Conservation (phyloP, 495 filamentous ascomycete species). For the Talaromyces stipitatus region DNA sequence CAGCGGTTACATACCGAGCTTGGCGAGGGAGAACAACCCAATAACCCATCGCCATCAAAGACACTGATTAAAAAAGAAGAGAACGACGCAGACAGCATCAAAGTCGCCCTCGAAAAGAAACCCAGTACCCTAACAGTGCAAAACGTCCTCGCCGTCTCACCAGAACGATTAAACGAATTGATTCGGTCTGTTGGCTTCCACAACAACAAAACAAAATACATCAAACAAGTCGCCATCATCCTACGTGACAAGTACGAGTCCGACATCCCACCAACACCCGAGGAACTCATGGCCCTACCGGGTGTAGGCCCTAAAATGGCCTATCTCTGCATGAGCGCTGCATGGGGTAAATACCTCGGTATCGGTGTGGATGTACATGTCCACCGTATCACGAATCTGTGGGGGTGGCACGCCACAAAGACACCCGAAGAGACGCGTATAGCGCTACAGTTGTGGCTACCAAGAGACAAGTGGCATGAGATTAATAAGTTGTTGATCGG, state of each 20-base stretch:
- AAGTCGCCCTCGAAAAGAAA: conserved; percentile 25
- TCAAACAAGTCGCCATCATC: conserved; percentile 69
- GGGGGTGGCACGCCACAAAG: conserved; percentile 85
- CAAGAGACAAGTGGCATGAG: conserved; percentile 83
- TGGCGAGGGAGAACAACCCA: conserved; percentile 26
- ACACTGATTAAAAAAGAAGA: conserved; percentile 15
- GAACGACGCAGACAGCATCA: not conserved
- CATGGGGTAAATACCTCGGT: conserved; percentile 54
- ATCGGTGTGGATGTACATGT: conserved; percentile 65
- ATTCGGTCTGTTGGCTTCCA: conserved; percentile 88
- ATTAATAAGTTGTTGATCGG: conserved; percentile 91
- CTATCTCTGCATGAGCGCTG: conserved; percentile 74
- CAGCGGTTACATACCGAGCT: conserved; percentile 66
- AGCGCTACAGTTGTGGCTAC: conserved; percentile 76
- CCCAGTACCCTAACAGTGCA: conserved; percentile 59
- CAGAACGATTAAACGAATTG: conserved; percentile 63
- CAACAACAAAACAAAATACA: conserved; percentile 90
- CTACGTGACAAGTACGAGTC: conserved; percentile 58
- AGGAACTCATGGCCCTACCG: conserved; percentile 70
- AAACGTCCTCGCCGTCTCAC: conserved; percentile 68
- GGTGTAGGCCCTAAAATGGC: conserved; percentile 98
- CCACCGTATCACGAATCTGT: conserved; percentile 90
- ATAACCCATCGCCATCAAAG: conserved; percentile 10
- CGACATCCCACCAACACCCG: conserved; percentile 79
- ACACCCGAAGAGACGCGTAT: conserved; percentile 78